Evolutionary conservation across 2,329 filamentous ascomycete genomes (phyloP), one percentile per base, ranked within the genome.

Genomic region (Penicillium sp.): DNA sequence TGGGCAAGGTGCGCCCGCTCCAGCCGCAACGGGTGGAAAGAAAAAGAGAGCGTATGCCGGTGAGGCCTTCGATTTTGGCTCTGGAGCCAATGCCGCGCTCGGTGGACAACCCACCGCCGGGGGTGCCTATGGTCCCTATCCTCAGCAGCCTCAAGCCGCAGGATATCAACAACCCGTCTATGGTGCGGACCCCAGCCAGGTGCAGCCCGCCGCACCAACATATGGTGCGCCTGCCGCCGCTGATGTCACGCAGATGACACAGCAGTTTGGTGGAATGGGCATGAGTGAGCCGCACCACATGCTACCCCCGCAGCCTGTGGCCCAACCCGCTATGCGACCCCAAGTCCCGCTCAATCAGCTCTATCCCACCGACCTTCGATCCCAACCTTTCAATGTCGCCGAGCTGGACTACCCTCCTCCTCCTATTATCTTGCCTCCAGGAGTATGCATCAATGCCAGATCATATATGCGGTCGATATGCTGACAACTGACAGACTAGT

Each of bases 21-120:
- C 71, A 16, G 47, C 38, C 35, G 65, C 72, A 40, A 64, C 74
- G 53, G 74, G 67, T 53, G 72, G 72, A 40, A 72, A 66, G 79
- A 97, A 96, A 84, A 96, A 96, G 83, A 84, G 91, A 79, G 88
- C 89, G 53, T 97, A 97, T 78, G 94, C 94, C 51, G 90, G 90
- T 53, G 89, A 95, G 74, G 93, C 93, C 42, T 99, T 96, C 74
- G 93, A 96, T 56, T 94, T 97, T 66, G 91, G 89, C 47, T 83
- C 84, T 47, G 94, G 93, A 66, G 90, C 89, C 69, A 97, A 97
- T 81, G 86, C 88, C 53, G 82, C 78, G 47, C 73, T 81, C 61
- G 70, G 78, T 62, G 72, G 74, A 58, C 74, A 76, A 70, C 68
- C 73, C 61, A 67, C 74, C 49, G 83, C 79, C 34, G 83, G 81